A percentile compares a stretch with the other conserved stretches of the same genome.
These are phyloP conservation scores for Staphylotrichum tortipilum DNA, from an alignment of 495 filamentous ascomycete species.

Conservation along the genomic window DNA sequence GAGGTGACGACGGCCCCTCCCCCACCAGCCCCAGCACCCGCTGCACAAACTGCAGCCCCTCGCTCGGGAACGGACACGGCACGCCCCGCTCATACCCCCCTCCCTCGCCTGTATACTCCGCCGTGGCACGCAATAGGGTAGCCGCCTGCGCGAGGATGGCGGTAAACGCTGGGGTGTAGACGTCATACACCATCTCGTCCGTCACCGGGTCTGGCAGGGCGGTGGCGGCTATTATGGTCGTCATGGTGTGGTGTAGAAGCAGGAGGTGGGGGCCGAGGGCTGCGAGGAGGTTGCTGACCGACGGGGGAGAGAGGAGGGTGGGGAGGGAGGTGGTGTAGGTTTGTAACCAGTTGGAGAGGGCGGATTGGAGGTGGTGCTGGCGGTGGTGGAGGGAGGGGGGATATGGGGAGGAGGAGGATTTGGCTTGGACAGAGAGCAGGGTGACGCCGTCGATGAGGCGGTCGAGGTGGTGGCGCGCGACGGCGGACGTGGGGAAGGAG, in stretches of 20 bases:
- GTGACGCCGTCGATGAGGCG: not conserved
- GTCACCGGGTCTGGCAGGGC: not conserved
- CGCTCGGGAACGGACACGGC: too few relatives aligned
- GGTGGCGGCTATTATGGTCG: not conserved
- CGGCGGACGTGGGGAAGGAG: not conserved
- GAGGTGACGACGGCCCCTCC: too few relatives aligned
- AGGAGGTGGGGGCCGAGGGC: not conserved
- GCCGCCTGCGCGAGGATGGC: not conserved
- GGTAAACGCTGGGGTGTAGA: not conserved
- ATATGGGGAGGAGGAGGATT: not conserved
- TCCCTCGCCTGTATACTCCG: too few relatives aligned
- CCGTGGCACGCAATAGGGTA: not conserved
- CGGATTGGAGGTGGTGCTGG: not conserved
- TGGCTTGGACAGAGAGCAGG: not conserved
- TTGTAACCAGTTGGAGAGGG: not conserved
- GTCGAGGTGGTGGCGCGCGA: not conserved
- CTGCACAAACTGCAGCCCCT: too few relatives aligned
- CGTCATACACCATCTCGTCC: not conserved
- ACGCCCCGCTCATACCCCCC: too few relatives aligned
- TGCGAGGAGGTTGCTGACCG: not conserved
- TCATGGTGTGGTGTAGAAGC: not conserved
- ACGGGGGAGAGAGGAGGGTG: not conserved
- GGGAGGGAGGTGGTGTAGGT: not conserved
- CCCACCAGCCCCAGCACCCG: too few relatives aligned
- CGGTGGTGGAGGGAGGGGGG: not conserved